Base-by-base conservation (phyloP, 2,329 filamentous ascomycete genomes). In the Paecilomyces sp. region DNA sequence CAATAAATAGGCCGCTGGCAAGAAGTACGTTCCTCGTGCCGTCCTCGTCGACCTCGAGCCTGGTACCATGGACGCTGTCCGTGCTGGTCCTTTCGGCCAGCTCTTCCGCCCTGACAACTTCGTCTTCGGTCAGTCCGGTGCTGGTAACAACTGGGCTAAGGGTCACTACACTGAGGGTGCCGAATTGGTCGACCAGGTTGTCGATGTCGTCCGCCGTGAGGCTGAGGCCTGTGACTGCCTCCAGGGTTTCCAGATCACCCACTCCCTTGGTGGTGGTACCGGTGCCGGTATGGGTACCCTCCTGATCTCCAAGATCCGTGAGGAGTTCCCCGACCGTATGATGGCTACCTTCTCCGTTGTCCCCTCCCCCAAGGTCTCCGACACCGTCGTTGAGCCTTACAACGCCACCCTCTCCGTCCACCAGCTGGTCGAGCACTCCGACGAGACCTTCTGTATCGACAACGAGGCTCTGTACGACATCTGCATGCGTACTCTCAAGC, bases 121-220 rank as follows among this genome's bases (percentile, higher is more conserved):
- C 82, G 92, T 97, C 77, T 97, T 97, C 80, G 94, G 94, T 73
- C 94, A 97, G 85, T 97, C 94, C 73, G 93, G 94, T 86, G 94
- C 94, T 79, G 94, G 94, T 83, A 99, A 99, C 91, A 97, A 97
- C 88, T 99, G 94, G 94, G 94, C 94, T 81, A 99, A 97, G 89
- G 94, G 94, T 83, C 94, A 99, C 80, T 99, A 99, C 87, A 99
- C 94, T 67, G 94, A 99, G 85, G 94, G 94, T 87, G 94, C 94
- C 70, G 94, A 99, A 84, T 87, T 97, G 66, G 94, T 99, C 70
- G 94, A 99, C 84, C 86, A 97, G 75, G 94, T 99, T 70, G 88
- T 99, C 71, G 94, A 97, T 77, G 94, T 99, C 68, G 93, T 99
- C 76, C 94, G 94, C 77, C 93, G 94, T 74, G 94, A 99, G 86